Percentiles rank a stretch among this genome's conserved stretches.
Evolutionary conservation across 2,329 filamentous ascomycete species (phyloP).

Genomic region (Neurospora sp.): DNA sequence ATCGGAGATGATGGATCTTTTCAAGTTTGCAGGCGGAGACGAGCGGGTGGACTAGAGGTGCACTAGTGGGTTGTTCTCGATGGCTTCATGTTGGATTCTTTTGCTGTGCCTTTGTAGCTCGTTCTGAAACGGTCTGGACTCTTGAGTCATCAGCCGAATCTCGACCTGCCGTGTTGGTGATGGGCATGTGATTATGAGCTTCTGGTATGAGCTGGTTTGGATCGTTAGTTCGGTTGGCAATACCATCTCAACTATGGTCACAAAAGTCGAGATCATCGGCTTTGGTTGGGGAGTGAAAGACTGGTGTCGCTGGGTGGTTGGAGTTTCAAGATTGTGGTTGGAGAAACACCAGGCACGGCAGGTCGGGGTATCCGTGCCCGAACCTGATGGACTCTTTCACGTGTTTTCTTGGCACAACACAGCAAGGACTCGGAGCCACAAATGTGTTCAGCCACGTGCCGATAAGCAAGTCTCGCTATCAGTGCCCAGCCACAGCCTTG

Average conservation of each 20-base stretch:
- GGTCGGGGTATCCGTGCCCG: not conserved
- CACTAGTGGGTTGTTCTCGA: not conserved
- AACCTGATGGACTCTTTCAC: not conserved
- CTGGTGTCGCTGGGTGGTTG: not conserved
- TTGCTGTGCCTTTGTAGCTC: not conserved
- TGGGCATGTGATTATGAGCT: not conserved
- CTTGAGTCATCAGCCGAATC: not conserved
- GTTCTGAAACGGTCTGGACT: not conserved
- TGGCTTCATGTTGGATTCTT: not conserved
- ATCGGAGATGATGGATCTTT: not conserved
- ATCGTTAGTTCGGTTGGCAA: not conserved
- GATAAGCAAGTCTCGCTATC: not conserved
- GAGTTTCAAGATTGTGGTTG: not conserved
- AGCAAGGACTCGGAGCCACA: not conserved
- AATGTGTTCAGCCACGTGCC: not conserved
- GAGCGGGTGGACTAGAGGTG: not conserved
- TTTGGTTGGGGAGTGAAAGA: not conserved
- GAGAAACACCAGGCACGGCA: not conserved
- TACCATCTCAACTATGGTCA: not conserved
- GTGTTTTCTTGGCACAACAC: not conserved
- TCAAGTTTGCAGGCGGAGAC: not conserved
- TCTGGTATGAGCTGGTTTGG: not conserved
- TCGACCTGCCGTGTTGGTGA: not conserved
- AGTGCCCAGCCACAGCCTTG: not conserved
- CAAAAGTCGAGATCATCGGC: not conserved